phyloP scores from a whole-genome alignment of 441 rosid genomes.

The Adansonia grandidieri region DNA sequence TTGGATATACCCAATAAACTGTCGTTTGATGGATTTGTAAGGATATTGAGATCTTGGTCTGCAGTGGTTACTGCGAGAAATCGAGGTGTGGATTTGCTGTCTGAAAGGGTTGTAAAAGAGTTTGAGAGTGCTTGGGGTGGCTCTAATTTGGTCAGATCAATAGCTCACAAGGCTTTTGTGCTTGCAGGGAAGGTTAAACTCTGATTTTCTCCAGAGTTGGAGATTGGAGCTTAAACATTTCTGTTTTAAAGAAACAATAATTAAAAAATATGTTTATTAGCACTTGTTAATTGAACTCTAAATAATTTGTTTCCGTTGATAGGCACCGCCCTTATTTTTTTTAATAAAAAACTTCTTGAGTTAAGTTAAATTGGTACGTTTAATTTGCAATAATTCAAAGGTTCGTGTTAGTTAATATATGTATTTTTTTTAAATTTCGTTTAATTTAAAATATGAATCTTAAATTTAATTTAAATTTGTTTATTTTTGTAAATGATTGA shows the following conservation, averaged over 20 bases:
- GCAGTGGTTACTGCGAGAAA: conserved; percentile 54
- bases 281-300: too few relatives aligned
- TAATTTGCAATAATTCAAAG: too few relatives aligned
- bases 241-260: background rate
- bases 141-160: conserved; percentile 41
- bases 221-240: background rate
- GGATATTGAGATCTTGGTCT: conserved; percentile 51
- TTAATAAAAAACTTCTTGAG: too few relatives aligned
- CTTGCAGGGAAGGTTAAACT: conserved; percentile 52
- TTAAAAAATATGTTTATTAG: too few relatives aligned
- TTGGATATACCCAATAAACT: conserved; percentile 51
- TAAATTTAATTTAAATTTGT: too few relatives aligned
- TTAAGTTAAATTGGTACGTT: too few relatives aligned
- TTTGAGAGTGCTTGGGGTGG: conserved; percentile 77
- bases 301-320: too few relatives aligned
- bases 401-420: too few relatives aligned
- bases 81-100: conserved; percentile 61
- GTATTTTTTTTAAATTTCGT: too few relatives aligned
- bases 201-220: background rate
- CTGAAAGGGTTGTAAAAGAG: conserved; percentile 48
- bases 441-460: too few relatives aligned
- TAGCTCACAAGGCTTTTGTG: conserved; percentile 58
- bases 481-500: too few relatives aligned
- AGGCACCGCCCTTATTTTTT: too few relatives aligned
- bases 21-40: conserved; percentile 52